A percentile compares a stretch with the other conserved stretches of the same genome.
Conservation (phyloP, 1,284 basidiomycete genomes). For the Moesziomyces parantarcticus region DNA sequence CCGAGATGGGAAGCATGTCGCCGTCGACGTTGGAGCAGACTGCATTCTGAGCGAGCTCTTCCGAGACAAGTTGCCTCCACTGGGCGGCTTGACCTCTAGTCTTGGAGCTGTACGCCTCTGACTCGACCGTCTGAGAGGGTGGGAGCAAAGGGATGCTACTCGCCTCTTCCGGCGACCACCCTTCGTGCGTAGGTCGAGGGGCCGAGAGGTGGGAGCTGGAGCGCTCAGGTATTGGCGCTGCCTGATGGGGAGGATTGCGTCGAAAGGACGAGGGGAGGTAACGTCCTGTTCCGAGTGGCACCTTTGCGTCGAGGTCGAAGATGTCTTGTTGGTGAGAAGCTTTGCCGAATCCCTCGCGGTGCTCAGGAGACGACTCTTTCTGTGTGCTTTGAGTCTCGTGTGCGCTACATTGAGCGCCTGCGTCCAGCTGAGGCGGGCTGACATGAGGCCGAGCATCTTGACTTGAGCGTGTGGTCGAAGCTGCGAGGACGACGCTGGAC, state of each 20-base stretch:
- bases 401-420: too few species aligned
- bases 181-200: neutral
- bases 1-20: conserved; percentile 42
- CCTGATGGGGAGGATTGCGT: conserved; percentile 6
- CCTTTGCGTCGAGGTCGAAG: conserved; percentile 48
- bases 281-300: conserved; percentile 14
- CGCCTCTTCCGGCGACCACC: conserved; percentile 28
- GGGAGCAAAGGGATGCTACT: conserved; percentile 34
- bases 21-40: conserved; percentile 18
- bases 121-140: neutral
- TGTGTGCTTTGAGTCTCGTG: too few species aligned
- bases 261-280: conserved; percentile 39
- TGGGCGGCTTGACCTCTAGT: conserved; percentile 6
- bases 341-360: conserved; percentile 10
- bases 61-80: conserved; percentile 13
- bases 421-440: too few species aligned
- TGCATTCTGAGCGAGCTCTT: conserved; percentile 16
- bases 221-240: conserved; percentile 31
- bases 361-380: too few species aligned
- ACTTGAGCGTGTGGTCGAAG: neutral
- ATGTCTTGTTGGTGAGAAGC: conserved; percentile 17
- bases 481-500: neutral
- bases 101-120: neutral
- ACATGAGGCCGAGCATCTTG: too few species aligned
- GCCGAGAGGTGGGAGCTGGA: conserved; percentile 28